A percentile compares a stretch with the other conserved stretches of the same genome.
Evolutionary conservation across 2,329 filamentous ascomycete genomes (phyloP).

Genomic region (Aaosphaeria arxii): DNA sequence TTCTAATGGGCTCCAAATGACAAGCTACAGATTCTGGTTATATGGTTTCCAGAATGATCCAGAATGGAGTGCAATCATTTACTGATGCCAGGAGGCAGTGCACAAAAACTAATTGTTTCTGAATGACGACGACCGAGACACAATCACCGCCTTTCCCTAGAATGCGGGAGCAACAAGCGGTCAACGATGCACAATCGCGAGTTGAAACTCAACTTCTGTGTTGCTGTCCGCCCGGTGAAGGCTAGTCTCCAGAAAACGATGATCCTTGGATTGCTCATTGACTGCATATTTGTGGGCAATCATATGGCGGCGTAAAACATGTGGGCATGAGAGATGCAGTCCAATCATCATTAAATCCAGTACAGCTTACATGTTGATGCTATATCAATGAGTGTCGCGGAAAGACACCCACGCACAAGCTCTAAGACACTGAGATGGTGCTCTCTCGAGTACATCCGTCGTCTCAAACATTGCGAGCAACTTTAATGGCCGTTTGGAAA

Average conservation of each 20-base stretch:
- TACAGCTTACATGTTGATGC: no score
- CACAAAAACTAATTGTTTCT: conserved; percentile 15
- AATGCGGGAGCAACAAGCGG: conserved; percentile 8
- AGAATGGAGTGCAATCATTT: background rate
- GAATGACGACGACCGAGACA: conserved; percentile 30
- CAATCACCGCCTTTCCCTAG: conserved; percentile 16
- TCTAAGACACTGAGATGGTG: no score
- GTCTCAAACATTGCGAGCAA: no score
- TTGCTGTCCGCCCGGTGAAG: conserved; percentile 17
- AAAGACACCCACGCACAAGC: no score
- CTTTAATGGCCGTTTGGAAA: no score
- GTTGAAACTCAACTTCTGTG: conserved; percentile 15
- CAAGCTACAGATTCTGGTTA: conserved; percentile 6
- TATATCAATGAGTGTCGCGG: no score
- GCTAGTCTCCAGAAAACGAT: conserved; percentile 3
- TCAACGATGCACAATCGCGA: conserved; percentile 8
- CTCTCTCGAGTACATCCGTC: no score
- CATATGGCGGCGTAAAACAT: no score
- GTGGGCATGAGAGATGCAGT: no score
- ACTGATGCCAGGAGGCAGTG: conserved; percentile 13
- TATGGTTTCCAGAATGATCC: conserved; percentile 13
- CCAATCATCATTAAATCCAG: no score
- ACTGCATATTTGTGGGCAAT: no score
- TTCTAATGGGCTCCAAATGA: conserved; percentile 4
- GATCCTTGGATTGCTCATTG: no score